Base-by-base conservation (phyloP, 2,329 filamentous ascomycete genomes). In the Aspergillus floridensis region DNA sequence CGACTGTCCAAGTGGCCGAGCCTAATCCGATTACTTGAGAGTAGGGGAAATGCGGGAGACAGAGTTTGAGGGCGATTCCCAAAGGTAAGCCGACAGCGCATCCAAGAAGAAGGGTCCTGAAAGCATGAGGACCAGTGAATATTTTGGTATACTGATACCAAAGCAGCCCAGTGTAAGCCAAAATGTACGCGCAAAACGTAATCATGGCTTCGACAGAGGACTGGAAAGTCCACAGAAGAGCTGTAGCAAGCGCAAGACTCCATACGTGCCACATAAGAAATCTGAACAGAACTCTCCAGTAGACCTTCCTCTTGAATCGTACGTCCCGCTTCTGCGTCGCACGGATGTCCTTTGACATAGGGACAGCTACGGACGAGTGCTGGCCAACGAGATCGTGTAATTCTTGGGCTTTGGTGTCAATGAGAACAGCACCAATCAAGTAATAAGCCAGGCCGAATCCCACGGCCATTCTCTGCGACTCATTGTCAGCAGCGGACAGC, bases 381-480 rank as follows among this genome's bases (percentile, higher is more conserved):
- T 77, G 73, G 53, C 80, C 77, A 3, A 80, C 77, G 2, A 77
- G 66, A 12, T 75, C 76, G 60, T 82, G 78, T 1, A 84, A 73
- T 60, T 81, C 78, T 56, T 82, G 79, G 21, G 82, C 81, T 59
- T 84, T 83, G 62, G 80, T 79, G 63, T 86, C 83, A 26, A 86
- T 80, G 22, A 83, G 73, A 1, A 85, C 81, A 12, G 83, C 83
- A 26, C 83, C 82, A 24, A 85, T 77, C 19, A 85, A 73, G 63
- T 85, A 86, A 67, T 85, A 86, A 0, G 81, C 81, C 35, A 86
- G 73, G n/a, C 81, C 80, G 62, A 85, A 84, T 1, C 83, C 83
- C 22, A 84, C 77, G 38, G 80, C 76, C 59, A 81, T 72, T 11
- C 80, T 76, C 57, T 76, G 74, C 1, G 74, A 68, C 12, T 75